phyloP scores from a whole-genome alignment of 768 basidiomycete genomes.

The Serendipita vermifera region DNA sequence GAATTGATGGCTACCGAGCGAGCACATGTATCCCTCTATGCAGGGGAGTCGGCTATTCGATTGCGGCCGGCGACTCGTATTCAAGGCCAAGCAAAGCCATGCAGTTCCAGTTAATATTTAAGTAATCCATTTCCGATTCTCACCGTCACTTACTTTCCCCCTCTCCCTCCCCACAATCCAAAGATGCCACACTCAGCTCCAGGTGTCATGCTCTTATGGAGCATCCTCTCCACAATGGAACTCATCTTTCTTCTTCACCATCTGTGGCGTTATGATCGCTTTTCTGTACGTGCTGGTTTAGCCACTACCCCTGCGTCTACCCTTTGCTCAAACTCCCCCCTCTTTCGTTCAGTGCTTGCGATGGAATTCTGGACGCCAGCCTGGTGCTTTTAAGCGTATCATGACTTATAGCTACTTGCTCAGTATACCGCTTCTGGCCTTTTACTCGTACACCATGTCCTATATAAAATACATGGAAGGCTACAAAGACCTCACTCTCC shows the following conservation, averaged over 20 bases:
- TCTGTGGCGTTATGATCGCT: constrained; percentile 69
- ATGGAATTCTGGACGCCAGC: constrained; percentile 65
- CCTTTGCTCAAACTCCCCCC: not conserved
- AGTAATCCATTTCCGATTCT: no score
- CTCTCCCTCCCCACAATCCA: not conserved
- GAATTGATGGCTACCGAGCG: no score
- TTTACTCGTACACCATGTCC: constrained; percentile 50
- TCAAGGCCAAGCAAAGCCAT: no score
- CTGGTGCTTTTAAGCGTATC: constrained; percentile 74
- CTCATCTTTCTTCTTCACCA: constrained; percentile 48
- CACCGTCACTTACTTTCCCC: not conserved
- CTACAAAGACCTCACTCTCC: constrained; percentile 27
- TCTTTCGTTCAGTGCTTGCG: constrained; percentile 41
- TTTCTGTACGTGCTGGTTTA: constrained; percentile 34
- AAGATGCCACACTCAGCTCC: constrained; percentile 56
- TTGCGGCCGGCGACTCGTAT: no score
- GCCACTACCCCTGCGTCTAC: not conserved
- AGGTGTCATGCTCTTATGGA: constrained; percentile 49
- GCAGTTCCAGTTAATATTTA: no score
- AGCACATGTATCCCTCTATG: no score
- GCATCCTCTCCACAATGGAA: constrained; percentile 30
- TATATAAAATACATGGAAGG: constrained; percentile 64
- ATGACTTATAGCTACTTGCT: constrained; percentile 85
- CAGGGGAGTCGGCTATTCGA: no score
- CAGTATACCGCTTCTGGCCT: constrained; percentile 49